Conservation (phyloP, 371 early-diverging fungal genomes). For the Apophysomyces variabilis region DNA sequence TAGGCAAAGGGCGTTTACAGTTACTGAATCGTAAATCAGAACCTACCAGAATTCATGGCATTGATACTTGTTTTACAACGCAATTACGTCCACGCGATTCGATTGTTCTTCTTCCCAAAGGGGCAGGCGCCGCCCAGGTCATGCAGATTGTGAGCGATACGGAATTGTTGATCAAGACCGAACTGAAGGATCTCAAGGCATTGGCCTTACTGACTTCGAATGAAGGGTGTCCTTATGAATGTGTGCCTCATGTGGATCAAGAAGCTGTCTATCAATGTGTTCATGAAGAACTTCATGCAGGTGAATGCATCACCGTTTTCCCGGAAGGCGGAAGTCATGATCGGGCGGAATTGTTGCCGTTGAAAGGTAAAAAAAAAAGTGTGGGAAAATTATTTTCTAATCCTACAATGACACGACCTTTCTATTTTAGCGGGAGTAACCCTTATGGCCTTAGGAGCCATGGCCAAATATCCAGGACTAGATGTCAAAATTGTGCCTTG, state of each 20-base stretch:
- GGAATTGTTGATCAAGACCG: conserved; percentile 64
- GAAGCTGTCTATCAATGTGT: conserved; percentile 80
- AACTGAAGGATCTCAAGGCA: conserved; percentile 70
- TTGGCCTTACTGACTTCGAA: conserved; percentile 59
- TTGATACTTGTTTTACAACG: conserved; percentile 69
- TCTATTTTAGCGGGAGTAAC: conserved; percentile 69
- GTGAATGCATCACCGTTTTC: conserved; percentile 92
- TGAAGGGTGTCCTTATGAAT: conserved; percentile 69
- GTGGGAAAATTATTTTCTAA: background rate
- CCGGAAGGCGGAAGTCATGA: conserved; percentile 98
- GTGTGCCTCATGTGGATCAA: conserved; percentile 88
- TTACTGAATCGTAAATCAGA: conserved; percentile 65
- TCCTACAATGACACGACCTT: background rate
- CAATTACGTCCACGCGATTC: conserved; percentile 64
- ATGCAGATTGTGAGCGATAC: conserved; percentile 83
- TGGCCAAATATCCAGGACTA: conserved; percentile 79
- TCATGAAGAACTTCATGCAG: conserved; percentile 71
- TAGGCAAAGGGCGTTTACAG: conserved; percentile 71
- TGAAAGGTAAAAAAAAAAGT: conserved; percentile 68
- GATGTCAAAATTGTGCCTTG: conserved; percentile 93
- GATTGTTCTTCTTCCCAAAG: conserved; percentile 67
- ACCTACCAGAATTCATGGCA: conserved; percentile 68
- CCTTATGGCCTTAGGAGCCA: conserved; percentile 91
- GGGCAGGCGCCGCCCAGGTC: conserved; percentile 67
- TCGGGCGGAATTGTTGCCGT: conserved; percentile 89